Evolutionary conservation across 495 filamentous ascomycete species (phyloP), one percentile per base, ranked within the genome.

Genomic region (Penicillium manginii): DNA sequence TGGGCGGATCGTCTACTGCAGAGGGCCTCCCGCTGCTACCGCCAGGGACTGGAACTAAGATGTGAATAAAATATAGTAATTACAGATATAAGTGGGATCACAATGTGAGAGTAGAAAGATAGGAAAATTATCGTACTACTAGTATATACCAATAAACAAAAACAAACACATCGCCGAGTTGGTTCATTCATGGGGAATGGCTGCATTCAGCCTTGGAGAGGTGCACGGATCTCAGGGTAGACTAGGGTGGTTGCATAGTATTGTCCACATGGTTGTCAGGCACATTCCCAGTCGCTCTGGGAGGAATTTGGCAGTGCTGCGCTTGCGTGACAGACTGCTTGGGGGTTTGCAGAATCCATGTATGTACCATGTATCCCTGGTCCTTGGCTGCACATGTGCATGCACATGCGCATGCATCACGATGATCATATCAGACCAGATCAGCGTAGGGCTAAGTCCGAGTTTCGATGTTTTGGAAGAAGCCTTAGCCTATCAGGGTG

Each of bases 11-110:
- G 57, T 33, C 51, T 50, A 23, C 52, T 18, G 37, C 26, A 46
- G 32, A 45, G 40, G 29, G 21, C 26, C 26, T 43, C 52, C 60
- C 59, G 60, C 57, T 68, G 18, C 47, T 50, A 52, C 57, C 54
- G 59, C 57, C 17, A 47, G 19, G 21, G 40, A 29, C 35, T 52
- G 18, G n/a, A n/a, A n/a, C n/a, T n/a, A 31, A 50, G 9, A 52
- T 12, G 3, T 11, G 33, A 45, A 40, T 26, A 52, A 59, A 47
- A 18, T 18, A 12, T 1, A 29, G 29, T 17, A 42, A 8, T 4
- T 21, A 17, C 19, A 47, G 40, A 47, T 3, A 26, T 26, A 26
- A 26, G 23, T 4, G 23, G 23, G 23, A 26, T 6, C 7, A 5
- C 4, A 26, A 26, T 5, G 23, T 26, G 23, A 26, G 7, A 26